Base-by-base conservation (phyloP, 352 stramenopile genomes). In the Globisporangium cylindrosporum region DNA sequence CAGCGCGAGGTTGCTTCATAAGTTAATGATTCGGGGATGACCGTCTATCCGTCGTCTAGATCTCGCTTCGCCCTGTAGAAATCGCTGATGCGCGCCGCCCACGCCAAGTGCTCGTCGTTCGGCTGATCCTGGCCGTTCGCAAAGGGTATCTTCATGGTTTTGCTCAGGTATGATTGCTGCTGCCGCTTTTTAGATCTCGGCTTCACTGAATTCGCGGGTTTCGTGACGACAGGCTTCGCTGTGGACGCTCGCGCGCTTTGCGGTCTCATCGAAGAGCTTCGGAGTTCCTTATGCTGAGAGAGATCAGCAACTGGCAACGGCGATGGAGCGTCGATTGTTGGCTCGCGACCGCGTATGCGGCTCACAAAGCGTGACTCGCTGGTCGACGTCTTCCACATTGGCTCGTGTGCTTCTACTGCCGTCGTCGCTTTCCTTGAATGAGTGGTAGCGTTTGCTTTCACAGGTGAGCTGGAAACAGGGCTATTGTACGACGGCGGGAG, bases 61-160 rank as follows among this genome's bases (percentile, higher is more conserved):
- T 53, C 51, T 32, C 57, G 57, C 24, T 63, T 56, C 10, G 68
- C 63, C 15, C 22, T 63, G 65, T 90, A 92, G 53, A 88, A 72
- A 22, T 82, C 76, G 55, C 80, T 78, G 57, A 90, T 78, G 59
- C 81, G 80, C 48, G 77, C 72, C 1, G 83, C 81, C 83, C 83
- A 92, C 48, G 74, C 76, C 60, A 89, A 53, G 61, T 90, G 80
- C 58, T 85, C 73, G 27, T 73, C 67, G 55, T 70, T 69, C 4
- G 70, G 68, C 51, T 74, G 70, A 14, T 68, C 66, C 12, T 32
- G 48, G 4, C 46, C 46, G 38, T 61, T 65, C 46, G 14, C 43
- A 7, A 61, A 36, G 68, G 58, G 71, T 43, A 22, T 62, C 62
- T 51, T 71, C 36, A n/a, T 34, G 25, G 34, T 8, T 49, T 9